Base-by-base conservation (phyloP, 208 protist species). In the Trypanosoma platydactyli region DNA sequence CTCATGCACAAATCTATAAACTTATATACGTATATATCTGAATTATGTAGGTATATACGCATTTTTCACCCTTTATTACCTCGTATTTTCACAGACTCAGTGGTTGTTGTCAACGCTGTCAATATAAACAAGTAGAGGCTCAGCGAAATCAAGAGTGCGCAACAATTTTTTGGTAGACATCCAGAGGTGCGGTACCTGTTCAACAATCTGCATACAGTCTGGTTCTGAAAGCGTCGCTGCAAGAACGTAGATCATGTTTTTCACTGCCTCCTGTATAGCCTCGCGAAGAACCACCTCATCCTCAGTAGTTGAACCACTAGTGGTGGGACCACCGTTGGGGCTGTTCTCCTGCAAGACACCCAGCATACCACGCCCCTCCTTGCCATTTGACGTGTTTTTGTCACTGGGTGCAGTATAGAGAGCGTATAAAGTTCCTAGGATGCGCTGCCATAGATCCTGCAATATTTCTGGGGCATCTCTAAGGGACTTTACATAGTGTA, bases 181-280 rank as follows among this genome's bases (percentile, higher is more conserved):
- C 73, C 79, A 88, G 53, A 92, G 83, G 7, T 44, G 64, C 11
- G 69, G 51, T 18, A 45, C 46, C 5, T 67, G 20, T 38, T 16
- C 12, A 7, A 73, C 25, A 12, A 55, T 71, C 27, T 58, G 2
- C n/a, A 27, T 18, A 38, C 45, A 60, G 52, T 71, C 65, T 20
- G 40, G 44, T 52, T 66, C 71, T 30, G 30, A 16, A 6, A 76
- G 20, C 20, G 64, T 74, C 29, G 71, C 27, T 7, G 71, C 61
- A 35, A 85, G 62, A 18, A 95, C 90, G 69, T 84, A 86, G 33
- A 95, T 72, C 77, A 92, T 89, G 48, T 95, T 95, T 64, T 92
- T 93, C 55, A 95, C 83, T 24, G 81, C 77, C 64, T 95, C 90
- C 74, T 95, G 78, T 16, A 95, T 83, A 15, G 85, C 86, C 75